phyloP scores from a whole-genome alignment of 2,329 filamentous ascomycete species.

The Shiraia bambusicola region DNA sequence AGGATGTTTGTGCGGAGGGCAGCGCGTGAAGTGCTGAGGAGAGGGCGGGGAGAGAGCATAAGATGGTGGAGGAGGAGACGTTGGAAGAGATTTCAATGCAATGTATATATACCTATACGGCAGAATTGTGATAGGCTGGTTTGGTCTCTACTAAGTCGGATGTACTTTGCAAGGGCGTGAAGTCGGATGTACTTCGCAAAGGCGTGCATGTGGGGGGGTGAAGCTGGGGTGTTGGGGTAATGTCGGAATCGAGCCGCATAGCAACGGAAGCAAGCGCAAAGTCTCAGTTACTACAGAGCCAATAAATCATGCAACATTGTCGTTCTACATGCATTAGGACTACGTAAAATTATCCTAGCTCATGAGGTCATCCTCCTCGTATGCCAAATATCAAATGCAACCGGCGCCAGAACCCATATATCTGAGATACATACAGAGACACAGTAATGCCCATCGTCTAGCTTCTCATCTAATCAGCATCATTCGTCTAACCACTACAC shows the following conservation, averaged over 20 bases:
- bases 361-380: neutral
- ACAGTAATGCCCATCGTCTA: neutral
- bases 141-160: slow-evolving; percentile 3
- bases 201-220: slow-evolving; percentile 8
- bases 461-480: neutral
- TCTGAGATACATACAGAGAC: no score
- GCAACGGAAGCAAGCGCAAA: neutral
- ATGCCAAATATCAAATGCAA: no score
- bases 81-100: neutral
- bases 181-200: neutral
- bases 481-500: slow-evolving; percentile 80
- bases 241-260: slow-evolving; percentile 14
- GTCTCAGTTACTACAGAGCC: neutral
- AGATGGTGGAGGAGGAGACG: neutral
- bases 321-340: neutral
- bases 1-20: neutral
- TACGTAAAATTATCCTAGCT: neutral
- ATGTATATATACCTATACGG: neutral
- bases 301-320: neutral
- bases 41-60: slow-evolving; percentile 11
- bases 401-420: no score
- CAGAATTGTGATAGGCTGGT: neutral
- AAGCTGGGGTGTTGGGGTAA: slow-evolving; percentile 4
- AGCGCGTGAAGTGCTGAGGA: slow-evolving; percentile 2
- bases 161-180: slow-evolving; percentile 6